phyloP scores from a whole-genome alignment of 202 grass and related monocot species.

The Schoenoplectus tabernaemontani region DNA sequence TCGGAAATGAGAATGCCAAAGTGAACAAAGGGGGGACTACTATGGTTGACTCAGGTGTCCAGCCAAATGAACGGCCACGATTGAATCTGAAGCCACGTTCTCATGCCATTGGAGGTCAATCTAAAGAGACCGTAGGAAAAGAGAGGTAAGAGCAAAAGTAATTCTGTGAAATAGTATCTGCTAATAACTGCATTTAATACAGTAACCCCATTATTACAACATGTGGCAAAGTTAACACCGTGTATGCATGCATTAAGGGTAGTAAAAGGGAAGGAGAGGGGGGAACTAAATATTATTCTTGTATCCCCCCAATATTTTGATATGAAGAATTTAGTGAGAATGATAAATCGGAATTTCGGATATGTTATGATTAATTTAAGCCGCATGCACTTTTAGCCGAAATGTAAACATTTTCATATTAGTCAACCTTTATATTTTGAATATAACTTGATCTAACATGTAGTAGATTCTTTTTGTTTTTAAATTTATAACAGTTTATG shows the following conservation, averaged over 20 bases:
- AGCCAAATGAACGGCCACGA: slow-evolving; percentile 44
- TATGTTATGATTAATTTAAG: too few species aligned
- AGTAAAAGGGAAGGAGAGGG: background rate
- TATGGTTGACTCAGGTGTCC: slow-evolving; percentile 36
- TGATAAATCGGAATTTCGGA: too few species aligned
- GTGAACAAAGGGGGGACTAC: slow-evolving; percentile 33
- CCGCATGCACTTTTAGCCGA: too few species aligned
- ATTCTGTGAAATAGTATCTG: background rate
- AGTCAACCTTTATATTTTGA: too few species aligned
- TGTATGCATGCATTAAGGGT: background rate
- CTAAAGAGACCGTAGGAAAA: slow-evolving; percentile 37
- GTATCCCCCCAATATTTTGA: too few species aligned
- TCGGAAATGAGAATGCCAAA: slow-evolving; percentile 33
- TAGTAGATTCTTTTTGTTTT: background rate
- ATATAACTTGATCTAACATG: background rate
- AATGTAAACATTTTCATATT: too few species aligned
- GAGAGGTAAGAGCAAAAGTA: background rate
- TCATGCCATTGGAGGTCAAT: slow-evolving; percentile 30
- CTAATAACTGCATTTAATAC: background rate
- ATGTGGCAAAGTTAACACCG: background rate
- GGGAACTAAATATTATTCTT: background rate
- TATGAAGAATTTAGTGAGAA: too few species aligned
- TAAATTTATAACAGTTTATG: background rate
- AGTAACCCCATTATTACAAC: background rate
- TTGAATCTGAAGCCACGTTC: slow-evolving; percentile 86